Conservation (phyloP, 2,329 filamentous ascomycete species). For the Alternaria sp. region DNA sequence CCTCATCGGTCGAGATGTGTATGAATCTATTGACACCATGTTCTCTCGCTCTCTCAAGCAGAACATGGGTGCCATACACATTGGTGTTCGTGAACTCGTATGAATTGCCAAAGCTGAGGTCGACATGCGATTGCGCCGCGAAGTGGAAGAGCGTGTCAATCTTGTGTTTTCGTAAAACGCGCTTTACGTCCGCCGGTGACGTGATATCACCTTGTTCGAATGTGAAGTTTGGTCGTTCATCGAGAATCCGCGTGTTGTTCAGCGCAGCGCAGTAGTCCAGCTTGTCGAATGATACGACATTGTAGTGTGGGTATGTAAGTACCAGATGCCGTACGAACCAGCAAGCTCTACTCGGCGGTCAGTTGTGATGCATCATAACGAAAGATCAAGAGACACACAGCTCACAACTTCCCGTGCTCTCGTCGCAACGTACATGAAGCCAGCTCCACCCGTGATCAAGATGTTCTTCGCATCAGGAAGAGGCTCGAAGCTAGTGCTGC, state of each 20-base stretch:
- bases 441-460: constrained; percentile 82
- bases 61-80: constrained; percentile 82
- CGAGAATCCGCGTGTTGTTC: constrained; percentile 76
- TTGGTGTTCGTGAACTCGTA: constrained; percentile 83
- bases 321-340: constrained; percentile 83
- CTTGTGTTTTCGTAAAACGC: constrained; percentile 71
- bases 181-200: constrained; percentile 70
- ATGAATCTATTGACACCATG: constrained; percentile 75
- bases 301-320: constrained; percentile 77
- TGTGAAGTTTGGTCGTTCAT: constrained; percentile 72
- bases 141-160: constrained; percentile 86
- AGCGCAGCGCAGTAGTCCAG: constrained; percentile 81
- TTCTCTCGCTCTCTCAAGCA: constrained; percentile 78
- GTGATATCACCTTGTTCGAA: constrained; percentile 84
- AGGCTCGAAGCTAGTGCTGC: constrained; percentile 73
- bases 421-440: constrained; percentile 73
- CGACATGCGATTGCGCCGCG: constrained; percentile 84
- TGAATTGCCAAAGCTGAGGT: constrained; percentile 81
- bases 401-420: constrained; percentile 4
- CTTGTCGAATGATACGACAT: constrained; percentile 83
- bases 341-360: constrained; percentile 65
- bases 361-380: constrained; percentile 11
- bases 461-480: constrained; percentile 76
- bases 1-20: constrained; percentile 84
- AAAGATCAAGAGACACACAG: constrained; percentile 3